Base-by-base conservation (phyloP, 495 filamentous ascomycete species). In the Penicillium mononematosum region DNA sequence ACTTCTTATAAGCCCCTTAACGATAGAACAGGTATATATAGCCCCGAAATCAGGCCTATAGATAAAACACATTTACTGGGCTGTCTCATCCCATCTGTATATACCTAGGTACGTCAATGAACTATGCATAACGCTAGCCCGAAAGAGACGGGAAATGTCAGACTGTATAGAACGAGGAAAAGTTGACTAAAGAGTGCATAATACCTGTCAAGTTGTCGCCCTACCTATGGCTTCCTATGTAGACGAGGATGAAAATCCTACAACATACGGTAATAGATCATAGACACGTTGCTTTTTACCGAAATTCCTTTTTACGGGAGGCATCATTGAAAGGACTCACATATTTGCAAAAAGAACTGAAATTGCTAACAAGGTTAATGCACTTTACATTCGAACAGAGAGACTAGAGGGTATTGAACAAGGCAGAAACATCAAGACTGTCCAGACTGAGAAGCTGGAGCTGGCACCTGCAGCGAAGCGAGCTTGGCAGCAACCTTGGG, bases 401-500 rank as follows among this genome's bases (percentile, higher is more conserved):
- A 31, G 16, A 4, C 29, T 2, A 19, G 25, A 31, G 49, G 45
- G 64, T 61, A 66, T 64, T 47, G n/a, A 54, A 55, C 43, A 52
- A 50, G 43, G 45, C 22, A 57, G 41, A 41, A 41, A 32, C 4
- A 56, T 53, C 46, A 60, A 39, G 25, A 42, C 14, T 29, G 24
- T 31, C 19, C 17, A 32, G 49, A 19, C 8, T 14, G 38, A 6
- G 52, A 6, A 14, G 51, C 47, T 20, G 52, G 50, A 9, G 32
- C 24, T 2, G 49, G 19, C 16, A 39, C 45, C 31, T 55, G 50
- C 11, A 63, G 52, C 3, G 60, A 57, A 50, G 71, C 69, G 38
- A 75, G 65, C 47, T 78, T 79, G 22, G 63, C 53, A 22, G 72
- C 75, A 22, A 82, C 72, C 51, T 73, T 78, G 14, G 76, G 74